Evolutionary conservation across 139 green algal genomes (phyloP).

Genomic region (Coccomyxa sp.): DNA sequence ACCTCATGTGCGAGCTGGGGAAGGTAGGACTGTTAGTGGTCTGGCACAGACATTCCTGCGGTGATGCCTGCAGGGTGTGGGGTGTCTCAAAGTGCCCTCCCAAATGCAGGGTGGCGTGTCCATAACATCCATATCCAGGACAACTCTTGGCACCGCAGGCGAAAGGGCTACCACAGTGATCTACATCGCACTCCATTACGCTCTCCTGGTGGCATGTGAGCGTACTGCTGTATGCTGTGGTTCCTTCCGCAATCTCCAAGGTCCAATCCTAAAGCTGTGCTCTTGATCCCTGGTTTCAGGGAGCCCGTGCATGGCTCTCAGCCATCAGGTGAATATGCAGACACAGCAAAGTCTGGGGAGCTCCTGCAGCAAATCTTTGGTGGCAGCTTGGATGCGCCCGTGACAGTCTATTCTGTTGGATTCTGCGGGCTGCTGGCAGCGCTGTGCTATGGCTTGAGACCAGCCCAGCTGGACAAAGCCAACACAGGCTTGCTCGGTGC

Average conservation of each 20-base stretch:
- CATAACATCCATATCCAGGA: constrained; percentile 30
- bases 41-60: no score
- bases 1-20: constrained; percentile 50
- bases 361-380: no score
- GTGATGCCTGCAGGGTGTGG: no score
- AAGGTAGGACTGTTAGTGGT: background rate
- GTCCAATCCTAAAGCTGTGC: background rate
- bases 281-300: background rate
- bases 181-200: constrained; percentile 76
- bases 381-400: constrained; percentile 5
- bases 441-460: constrained; percentile 50
- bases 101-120: constrained; percentile 30
- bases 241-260: background rate
- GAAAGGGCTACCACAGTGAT: constrained; percentile 16
- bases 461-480: constrained; percentile 37
- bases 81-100: no score
- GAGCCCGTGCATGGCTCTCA: background rate
- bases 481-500: constrained; percentile 45
- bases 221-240: no score
- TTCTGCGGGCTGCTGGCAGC: constrained; percentile 27
- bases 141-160: constrained; percentile 50
- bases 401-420: constrained; percentile 22
- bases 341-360: constrained; percentile 46
- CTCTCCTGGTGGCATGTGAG: constrained; percentile 66
- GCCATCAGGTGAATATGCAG: constrained; percentile 10